Evolutionary conservation across 2,329 filamentous ascomycete genomes (phyloP).

Genomic region (Calonectria honghensis): DNA sequence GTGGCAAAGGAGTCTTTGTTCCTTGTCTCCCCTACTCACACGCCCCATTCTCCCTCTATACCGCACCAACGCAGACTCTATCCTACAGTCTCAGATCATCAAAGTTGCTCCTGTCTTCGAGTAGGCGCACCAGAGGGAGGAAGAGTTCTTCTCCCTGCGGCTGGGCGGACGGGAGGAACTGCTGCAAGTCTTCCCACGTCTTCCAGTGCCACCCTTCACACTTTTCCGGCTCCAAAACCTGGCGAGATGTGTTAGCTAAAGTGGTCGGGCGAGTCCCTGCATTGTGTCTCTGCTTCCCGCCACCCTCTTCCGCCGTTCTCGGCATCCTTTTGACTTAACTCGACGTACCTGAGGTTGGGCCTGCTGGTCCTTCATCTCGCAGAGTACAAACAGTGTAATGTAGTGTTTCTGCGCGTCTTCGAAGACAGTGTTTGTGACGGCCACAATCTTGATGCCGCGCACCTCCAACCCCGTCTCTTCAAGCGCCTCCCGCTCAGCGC

Average conservation of each 20-base stretch:
- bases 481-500: slow-evolving; percentile 79
- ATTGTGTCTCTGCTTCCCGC: not conserved
- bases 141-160: slow-evolving; percentile 56
- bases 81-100: slow-evolving; percentile 44
- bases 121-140: slow-evolving; percentile 57
- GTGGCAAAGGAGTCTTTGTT: not conserved
- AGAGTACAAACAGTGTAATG: slow-evolving; percentile 81
- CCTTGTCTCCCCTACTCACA: not conserved
- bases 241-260: slow-evolving; percentile 22
- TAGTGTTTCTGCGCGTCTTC: slow-evolving; percentile 79
- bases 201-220: slow-evolving; percentile 71
- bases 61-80: not conserved
- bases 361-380: slow-evolving; percentile 66
- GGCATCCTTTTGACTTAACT: not conserved
- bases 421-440: slow-evolving; percentile 82
- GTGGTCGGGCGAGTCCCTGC: not conserved
- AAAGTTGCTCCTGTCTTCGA: slow-evolving; percentile 52
- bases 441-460: slow-evolving; percentile 70
- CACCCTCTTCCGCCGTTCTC: not conserved
- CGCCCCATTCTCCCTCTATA: not conserved
- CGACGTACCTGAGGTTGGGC: slow-evolving; percentile 72
- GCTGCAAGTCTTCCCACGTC: slow-evolving; percentile 65
- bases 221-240: slow-evolving; percentile 69
- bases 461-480: slow-evolving; percentile 83
- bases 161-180: slow-evolving; percentile 45